Base-by-base conservation (phyloP, 768 basidiomycete species). In the Obba rivulosa region DNA sequence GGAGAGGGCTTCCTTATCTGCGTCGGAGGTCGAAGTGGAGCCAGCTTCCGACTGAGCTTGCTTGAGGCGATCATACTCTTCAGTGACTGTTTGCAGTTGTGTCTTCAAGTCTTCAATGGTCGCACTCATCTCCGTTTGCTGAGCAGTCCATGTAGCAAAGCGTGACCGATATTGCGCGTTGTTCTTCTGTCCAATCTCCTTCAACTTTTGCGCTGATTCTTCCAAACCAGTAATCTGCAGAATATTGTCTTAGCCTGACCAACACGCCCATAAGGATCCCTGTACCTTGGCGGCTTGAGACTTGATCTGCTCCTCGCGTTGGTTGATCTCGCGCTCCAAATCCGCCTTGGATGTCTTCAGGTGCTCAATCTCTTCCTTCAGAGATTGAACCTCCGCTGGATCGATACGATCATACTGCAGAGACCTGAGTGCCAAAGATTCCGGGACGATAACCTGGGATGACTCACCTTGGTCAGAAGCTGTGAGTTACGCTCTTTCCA, bases 321-420 rank as follows among this genome's bases (percentile, higher is more conserved):
- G 37, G 35, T 38, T 34, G 10, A 43, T 40, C n/a, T 45, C 18
- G 4, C 36, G 47, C 38, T 64, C 60, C 18, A 51, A 41, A 28
- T 57, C 55, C 1, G 57, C 52, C 43, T 62, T 65, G 36, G 56
- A 50, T 4, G 51, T 46, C 24, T 49, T 56, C 17, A 86, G 53
- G 14, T 55, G 63, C 45, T 78, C 76, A 8, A 87, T 76, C 60
- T 91, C 83, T 20, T 86, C 85, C 64, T 83, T 87, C 46, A 93
- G 73, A 7, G 77, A 73, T 58, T 91, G 87, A 34, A 92, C 71
- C 58, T 93, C 91, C 2, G 85, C 80, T 16, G 91, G 90, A 62
- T 92, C 91, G 55, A 89, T 85, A 39, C 91, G 87, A 57, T 93
- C 89, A 59, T 92, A 92, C 87, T 90, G 18, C 0, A n/a, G n/a